Evolutionary conservation across 768 basidiomycete genomes (phyloP).

Genomic region (Lactarius evosmus): DNA sequence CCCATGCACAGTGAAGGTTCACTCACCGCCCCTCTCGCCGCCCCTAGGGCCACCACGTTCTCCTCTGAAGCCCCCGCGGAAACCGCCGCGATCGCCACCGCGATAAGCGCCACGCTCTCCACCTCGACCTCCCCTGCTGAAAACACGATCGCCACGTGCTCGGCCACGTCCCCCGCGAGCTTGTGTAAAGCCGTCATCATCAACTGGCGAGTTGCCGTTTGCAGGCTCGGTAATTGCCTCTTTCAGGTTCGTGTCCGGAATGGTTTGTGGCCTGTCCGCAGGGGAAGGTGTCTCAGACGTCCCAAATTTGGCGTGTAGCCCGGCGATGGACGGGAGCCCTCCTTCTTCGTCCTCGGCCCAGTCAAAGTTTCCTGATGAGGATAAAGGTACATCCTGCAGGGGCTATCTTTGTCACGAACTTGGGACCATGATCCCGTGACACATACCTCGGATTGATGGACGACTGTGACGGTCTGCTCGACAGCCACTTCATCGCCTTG

Average conservation of each 20-base stretch:
- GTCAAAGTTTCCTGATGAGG: slow-evolving; percentile 49
- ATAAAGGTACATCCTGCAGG: slow-evolving; percentile 22
- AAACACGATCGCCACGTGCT: slow-evolving; percentile 22
- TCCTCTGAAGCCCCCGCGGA: slow-evolving; percentile 42
- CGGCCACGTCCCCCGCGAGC: slow-evolving; percentile 29
- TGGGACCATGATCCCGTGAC: background rate
- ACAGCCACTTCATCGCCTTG: slow-evolving; percentile 10
- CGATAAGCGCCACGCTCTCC: slow-evolving; percentile 28
- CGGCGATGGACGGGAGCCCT: slow-evolving; percentile 73
- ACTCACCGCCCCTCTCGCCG: slow-evolving; percentile 24
- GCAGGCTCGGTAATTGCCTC: slow-evolving; percentile 30
- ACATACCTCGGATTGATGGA: slow-evolving; percentile 20
- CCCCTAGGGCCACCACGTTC: slow-evolving; percentile 35
- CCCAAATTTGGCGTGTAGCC: slow-evolving; percentile 73
- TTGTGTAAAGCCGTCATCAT: slow-evolving; percentile 59
- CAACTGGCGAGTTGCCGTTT: slow-evolving; percentile 35
- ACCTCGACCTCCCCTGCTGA: slow-evolving; percentile 20
- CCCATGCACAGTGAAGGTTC: background rate
- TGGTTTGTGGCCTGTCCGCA: slow-evolving; percentile 36
- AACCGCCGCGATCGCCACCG: slow-evolving; percentile 38
- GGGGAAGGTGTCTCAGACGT: slow-evolving; percentile 48
- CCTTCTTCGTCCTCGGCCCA: slow-evolving; percentile 84
- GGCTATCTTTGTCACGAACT: background rate
- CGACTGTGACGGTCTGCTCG: slow-evolving; percentile 9
- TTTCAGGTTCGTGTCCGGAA: slow-evolving; percentile 31